Percentiles rank a stretch among this genome's conserved stretches.
phyloP scores from a whole-genome alignment of 768 basidiomycete species.

The Hirschioporus abietinus region DNA sequence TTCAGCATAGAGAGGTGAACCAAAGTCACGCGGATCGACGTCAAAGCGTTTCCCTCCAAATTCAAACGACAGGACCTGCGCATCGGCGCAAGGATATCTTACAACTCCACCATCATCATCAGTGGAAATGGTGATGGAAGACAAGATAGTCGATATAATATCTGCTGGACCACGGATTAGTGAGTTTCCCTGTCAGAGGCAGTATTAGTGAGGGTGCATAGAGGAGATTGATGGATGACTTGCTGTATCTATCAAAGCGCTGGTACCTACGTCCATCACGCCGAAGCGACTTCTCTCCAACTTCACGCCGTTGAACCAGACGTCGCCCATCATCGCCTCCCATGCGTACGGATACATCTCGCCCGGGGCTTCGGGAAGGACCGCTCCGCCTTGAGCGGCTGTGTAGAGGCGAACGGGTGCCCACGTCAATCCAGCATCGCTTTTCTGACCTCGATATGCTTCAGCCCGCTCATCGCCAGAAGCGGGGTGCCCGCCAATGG shows the following conservation, averaged over 20 bases:
- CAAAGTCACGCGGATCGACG: constrained; percentile 72
- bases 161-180: constrained; percentile 71
- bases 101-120: background rate
- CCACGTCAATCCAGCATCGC: constrained; percentile 45
- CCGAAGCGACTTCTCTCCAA: background rate
- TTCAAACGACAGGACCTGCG: constrained; percentile 61
- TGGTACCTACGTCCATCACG: background rate
- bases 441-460: constrained; percentile 15
- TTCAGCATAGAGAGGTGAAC: constrained; percentile 25
- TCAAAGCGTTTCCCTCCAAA: constrained; percentile 68
- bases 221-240: constrained; percentile 13
- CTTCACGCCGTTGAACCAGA: constrained; percentile 2
- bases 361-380: constrained; percentile 46
- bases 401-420: constrained; percentile 55
- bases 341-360: constrained; percentile 57
- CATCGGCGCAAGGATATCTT: constrained; percentile 51
- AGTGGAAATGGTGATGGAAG: constrained; percentile 29
- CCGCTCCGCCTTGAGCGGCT: constrained; percentile 44
- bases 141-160: constrained; percentile 44
- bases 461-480: constrained; percentile 33
- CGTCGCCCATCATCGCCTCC: constrained; percentile 1
- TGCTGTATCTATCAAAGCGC: constrained; percentile 67
- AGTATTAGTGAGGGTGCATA: background rate
- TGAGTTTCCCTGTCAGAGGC: constrained; percentile 56
- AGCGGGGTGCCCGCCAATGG: constrained; percentile 58